These are phyloP conservation scores for Fusarium sp. DNA, from an alignment of 2,329 filamentous ascomycete genomes.

Conservation along the genomic window DNA sequence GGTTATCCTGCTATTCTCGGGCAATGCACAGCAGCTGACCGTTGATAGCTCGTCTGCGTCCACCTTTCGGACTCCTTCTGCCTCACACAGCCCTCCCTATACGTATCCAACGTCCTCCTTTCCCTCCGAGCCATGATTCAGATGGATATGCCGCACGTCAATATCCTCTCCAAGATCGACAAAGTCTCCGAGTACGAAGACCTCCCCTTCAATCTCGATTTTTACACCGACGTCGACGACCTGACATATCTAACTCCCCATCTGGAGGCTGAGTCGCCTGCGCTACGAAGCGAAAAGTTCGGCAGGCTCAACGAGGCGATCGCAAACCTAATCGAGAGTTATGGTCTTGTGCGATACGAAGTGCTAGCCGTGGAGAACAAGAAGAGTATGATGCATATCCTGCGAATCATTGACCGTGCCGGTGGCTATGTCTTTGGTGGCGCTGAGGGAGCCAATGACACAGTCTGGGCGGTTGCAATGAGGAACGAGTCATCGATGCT, in stretches of 20 bases:
- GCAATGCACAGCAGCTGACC: conserved; percentile 30
- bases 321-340: conserved; percentile 88
- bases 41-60: conserved; percentile 84
- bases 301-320: conserved; percentile 88
- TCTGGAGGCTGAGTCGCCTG: conserved; percentile 84
- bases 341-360: conserved; percentile 91
- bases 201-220: conserved; percentile 95
- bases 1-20: conserved; percentile 50
- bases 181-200: conserved; percentile 89
- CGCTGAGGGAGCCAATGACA: conserved; percentile 93
- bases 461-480: conserved; percentile 97
- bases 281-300: conserved; percentile 81
- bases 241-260: conserved; percentile 86
- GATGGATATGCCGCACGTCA: conserved; percentile 96
- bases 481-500: conserved; percentile 80
- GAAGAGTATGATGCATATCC: conserved; percentile 93
- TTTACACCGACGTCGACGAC: conserved; percentile 97
- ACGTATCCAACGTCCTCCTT: conserved; percentile 93
- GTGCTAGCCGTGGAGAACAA: conserved; percentile 97
- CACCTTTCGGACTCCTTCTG: conserved; percentile 96
- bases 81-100: conserved; percentile 92
- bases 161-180: conserved; percentile 98
- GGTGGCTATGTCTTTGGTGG: conserved; percentile 94
- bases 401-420: conserved; percentile 91
- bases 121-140: conserved; percentile 97